Base-by-base conservation (phyloP, 768 basidiomycete genomes). In the Agrocybe pediades region DNA sequence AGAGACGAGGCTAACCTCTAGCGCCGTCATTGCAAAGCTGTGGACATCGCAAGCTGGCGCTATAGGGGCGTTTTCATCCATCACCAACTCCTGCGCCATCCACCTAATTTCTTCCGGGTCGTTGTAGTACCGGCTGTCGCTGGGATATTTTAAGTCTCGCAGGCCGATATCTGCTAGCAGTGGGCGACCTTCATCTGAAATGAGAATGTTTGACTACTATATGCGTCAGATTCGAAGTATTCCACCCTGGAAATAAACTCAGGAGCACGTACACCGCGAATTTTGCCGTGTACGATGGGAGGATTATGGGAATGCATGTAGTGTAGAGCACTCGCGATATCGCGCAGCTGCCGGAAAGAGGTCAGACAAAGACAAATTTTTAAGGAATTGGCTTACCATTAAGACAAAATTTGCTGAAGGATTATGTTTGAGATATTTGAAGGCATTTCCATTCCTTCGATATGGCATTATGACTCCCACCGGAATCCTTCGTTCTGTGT, bases 201-300 rank as follows among this genome's bases (percentile, higher is more conserved):
- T 62, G 16, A 64, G 51, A 23, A 71, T 62, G 25, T 69, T 69
- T 17, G 58, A 55, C 67, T 68, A 45, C 13, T 25, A 20, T 13
- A n/a, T 9, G 46, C 15, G 2, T 27, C n/a, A 30, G 9, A 8
- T 30, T n/a, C n/a, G n/a, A n/a, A 43, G 20, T 17, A 21, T 8
- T n/a, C n/a, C 24, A 13, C 41, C 27, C 25, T 19, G n/a, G 16
- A 23, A 21, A 21, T 41, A 33, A 9, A 41, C 4, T 16, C 21
- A 30, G 23, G 15, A 21, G n/a, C 20, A 61, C 67, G 46, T 55
- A 71, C 69, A 13, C 67, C 65, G 41, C 60, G 60, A 21, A 71
- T 39, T 29, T 61, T 64, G 1, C 66, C 65, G 30, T 71, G 71
- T 3, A 64, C 48, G 9, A 70, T 60, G 1, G 66, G 66, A 1